A percentile compares a stretch with the other conserved stretches of the same genome.
phyloP scores from a whole-genome alignment of 148 eudicot genomes.

The Vaccinium corymbosum region DNA sequence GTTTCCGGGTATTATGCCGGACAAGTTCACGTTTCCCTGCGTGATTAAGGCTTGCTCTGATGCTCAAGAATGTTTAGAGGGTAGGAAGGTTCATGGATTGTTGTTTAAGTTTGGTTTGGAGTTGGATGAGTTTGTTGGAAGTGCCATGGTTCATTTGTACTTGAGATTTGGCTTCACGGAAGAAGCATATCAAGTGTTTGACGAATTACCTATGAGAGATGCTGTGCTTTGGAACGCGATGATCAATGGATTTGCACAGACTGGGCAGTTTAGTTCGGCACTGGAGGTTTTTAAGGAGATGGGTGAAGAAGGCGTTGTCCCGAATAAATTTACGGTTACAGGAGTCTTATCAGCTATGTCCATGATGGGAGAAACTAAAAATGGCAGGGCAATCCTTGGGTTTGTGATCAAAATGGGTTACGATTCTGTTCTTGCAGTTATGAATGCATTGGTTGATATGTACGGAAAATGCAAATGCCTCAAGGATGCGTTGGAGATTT shows the following conservation, averaged over 20 bases:
- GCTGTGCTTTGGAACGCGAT: conserved; percentile 70
- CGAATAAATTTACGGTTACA: conserved; percentile 46
- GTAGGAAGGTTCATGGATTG: conserved; percentile 57
- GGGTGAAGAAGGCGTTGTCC: conserved; percentile 32
- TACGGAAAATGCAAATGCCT: conserved; percentile 62
- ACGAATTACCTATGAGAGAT: conserved; percentile 45
- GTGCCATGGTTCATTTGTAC: conserved; percentile 57
- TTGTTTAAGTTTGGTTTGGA: conserved; percentile 59
- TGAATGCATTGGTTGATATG: conserved; percentile 66
- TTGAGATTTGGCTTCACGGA: conserved; percentile 37
- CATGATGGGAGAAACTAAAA: conserved; percentile 37
- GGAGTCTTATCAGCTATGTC: conserved; percentile 58
- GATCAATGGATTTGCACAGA: conserved; percentile 65
- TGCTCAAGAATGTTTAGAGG: conserved; percentile 24
- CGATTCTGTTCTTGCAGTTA: conserved; percentile 37
- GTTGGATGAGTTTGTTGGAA: conserved; percentile 47
- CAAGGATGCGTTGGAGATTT: conserved; percentile 34
- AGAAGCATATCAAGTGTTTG: conserved; percentile 47
- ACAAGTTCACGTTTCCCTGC: conserved; percentile 67
- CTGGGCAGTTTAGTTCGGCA: conserved; percentile 45
- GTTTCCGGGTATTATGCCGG: conserved; percentile 37
- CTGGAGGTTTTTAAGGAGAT: conserved; percentile 42
- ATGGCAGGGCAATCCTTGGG: conserved; percentile 52
- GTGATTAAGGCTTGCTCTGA: conserved; percentile 52
- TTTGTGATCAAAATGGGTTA: conserved; percentile 49